Conservation (phyloP, 768 basidiomycete species). For the Suillus fuscotomentosus region DNA sequence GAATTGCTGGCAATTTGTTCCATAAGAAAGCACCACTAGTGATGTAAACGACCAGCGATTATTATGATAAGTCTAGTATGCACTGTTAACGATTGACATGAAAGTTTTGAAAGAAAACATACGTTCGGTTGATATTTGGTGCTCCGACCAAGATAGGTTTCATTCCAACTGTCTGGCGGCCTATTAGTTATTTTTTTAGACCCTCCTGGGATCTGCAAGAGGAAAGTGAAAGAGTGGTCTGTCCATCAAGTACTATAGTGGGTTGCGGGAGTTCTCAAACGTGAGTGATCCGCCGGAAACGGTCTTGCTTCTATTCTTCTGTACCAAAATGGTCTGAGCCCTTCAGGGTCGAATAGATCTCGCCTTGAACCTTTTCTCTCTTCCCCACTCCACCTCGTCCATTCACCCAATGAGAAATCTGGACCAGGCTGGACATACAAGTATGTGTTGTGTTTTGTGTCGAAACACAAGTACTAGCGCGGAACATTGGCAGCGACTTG, state of each 20-base stretch:
- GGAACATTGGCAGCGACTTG: no score
- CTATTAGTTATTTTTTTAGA: not conserved
- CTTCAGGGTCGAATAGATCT: no score
- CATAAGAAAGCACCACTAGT: slow-evolving; percentile 18
- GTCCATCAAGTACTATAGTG: not conserved
- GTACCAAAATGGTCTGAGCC: not conserved
- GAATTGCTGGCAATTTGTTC: slow-evolving; percentile 13
- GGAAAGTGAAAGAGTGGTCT: not conserved
- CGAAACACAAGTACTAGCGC: no score
- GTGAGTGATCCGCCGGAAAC: not conserved
- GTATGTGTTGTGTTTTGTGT: no score
- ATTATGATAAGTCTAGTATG: slow-evolving; percentile 6
- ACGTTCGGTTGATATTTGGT: not conserved
- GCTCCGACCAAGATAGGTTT: not conserved
- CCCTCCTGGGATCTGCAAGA: not conserved
- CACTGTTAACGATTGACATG: slow-evolving; percentile 5
- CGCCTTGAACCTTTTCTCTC: not conserved
- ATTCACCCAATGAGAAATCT: no score
- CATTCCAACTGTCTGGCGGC: not conserved
- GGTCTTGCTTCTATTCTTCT: not conserved
- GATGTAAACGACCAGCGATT: slow-evolving; percentile 13
- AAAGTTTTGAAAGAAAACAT: not conserved
- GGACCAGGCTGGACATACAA: no score
- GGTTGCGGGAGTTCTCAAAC: not conserved
- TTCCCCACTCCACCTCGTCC: not conserved